Evolutionary conservation across 2,329 filamentous ascomycete genomes (phyloP).

Genomic region (Ilyonectria sp.): DNA sequence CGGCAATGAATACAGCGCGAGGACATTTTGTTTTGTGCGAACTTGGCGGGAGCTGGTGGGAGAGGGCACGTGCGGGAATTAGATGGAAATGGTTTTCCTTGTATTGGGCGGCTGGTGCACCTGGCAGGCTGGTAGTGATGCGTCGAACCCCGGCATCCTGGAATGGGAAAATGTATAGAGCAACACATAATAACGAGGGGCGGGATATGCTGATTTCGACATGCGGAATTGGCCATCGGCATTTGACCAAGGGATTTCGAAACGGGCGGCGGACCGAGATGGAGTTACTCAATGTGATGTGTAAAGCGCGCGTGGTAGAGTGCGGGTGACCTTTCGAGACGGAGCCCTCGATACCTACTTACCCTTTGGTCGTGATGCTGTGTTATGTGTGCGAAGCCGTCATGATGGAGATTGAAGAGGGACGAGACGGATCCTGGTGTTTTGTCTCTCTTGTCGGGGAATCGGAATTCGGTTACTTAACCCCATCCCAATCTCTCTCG

Average conservation of each 20-base stretch:
- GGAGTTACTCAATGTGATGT: not conserved
- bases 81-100: slow-evolving; percentile 28
- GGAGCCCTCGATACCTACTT: not conserved
- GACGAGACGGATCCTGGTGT: not conserved
- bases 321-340: not conserved
- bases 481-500: slow-evolving; percentile 1
- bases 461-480: not conserved
- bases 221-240: slow-evolving; percentile 16
- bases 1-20: not conserved
- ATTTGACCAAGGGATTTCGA: slow-evolving; percentile 1
- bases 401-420: not conserved
- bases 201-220: slow-evolving; percentile 17
- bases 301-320: not conserved
- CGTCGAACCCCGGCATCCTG: slow-evolving; percentile 1
- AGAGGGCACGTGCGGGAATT: slow-evolving; percentile 25
- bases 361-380: not conserved
- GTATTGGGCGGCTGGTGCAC: slow-evolving; percentile 1
- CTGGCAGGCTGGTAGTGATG: not conserved
- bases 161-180: not conserved
- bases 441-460: not conserved
- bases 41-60: not conserved
- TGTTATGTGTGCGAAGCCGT: not conserved
- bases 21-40: not conserved
- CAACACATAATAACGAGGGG: slow-evolving; percentile 2
- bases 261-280: not conserved